phyloP scores from a whole-genome alignment of 2,329 filamentous ascomycete genomes.

The Arachnomyces sp. region DNA sequence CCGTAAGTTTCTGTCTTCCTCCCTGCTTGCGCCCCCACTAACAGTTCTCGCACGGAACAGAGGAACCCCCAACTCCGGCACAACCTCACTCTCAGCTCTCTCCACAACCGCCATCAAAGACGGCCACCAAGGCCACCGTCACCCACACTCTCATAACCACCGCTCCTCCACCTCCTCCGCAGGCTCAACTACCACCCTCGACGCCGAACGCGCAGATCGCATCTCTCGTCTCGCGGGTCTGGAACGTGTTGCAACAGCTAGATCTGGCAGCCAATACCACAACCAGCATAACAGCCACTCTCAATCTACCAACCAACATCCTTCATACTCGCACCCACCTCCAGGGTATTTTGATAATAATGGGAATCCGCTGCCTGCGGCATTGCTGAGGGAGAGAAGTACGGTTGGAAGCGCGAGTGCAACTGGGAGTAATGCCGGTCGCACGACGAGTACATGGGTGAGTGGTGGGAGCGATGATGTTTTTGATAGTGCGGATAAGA shows the following conservation, averaged over 20 bases:
- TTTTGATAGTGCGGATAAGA: constrained; percentile 46
- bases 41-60: constrained; percentile 40
- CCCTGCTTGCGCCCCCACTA: constrained; percentile 8
- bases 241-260: constrained; percentile 73
- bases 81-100: constrained; percentile 82
- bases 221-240: constrained; percentile 92
- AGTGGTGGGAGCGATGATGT: constrained; percentile 48
- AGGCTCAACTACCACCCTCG: constrained; percentile 64
- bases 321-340: constrained; percentile 39
- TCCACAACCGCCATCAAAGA: constrained; percentile 96
- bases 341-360: constrained; percentile 72
- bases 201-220: constrained; percentile 87
- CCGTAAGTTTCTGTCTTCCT: constrained; percentile 55
- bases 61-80: constrained; percentile 86
- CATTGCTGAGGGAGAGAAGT: constrained; percentile 66
- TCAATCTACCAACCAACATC: constrained; percentile 22
- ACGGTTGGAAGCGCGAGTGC: constrained; percentile 88
- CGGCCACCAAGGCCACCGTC: constrained; percentile 76
- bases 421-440: constrained; percentile 64
- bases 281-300: constrained; percentile 2
- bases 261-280: constrained; percentile 33
- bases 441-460: constrained; percentile 56
- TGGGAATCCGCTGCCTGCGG: no score
- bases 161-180: constrained; percentile 51
- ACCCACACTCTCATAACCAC: constrained; percentile 48